Base-by-base conservation (phyloP, 441 rosid genomes). In the Gossypium davidsonii region DNA sequence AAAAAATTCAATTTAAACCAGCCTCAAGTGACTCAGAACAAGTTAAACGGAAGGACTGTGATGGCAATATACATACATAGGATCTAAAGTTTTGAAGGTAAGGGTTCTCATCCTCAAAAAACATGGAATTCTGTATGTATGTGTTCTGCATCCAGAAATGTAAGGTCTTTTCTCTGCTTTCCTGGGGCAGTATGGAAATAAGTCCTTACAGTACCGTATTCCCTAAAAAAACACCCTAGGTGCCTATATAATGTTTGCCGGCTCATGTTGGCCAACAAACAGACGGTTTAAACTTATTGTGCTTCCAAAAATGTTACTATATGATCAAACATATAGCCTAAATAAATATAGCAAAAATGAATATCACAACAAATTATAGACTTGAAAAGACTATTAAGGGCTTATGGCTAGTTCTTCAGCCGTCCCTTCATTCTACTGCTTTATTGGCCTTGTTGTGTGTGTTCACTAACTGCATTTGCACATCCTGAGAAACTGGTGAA, bases 391-490 rank as follows among this genome's bases (percentile, higher is more conserved):
- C 42, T 2, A 26, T 58, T 10, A 6, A 31, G 49, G 48, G 48
- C 18, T 23, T 49, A 7, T 18, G 55, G 55, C 39, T 23, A 23
- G 70, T 12, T n/a, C 23, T 34, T 28, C 46, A 34, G 28, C 48
- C 37, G 12, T 34, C 39, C 11, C 12, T 3, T 72, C 81, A 92
- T 71, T 84, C 96, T 3, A 84, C 70, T 3, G 78, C 83, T 83
- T 79, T 92, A 81, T 64, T 80, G 21, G 90, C 91, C 74, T 84
- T 93, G 85, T 84, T 93, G 85, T 90, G 85, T 4, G 90, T 55
- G 83, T 91, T 91, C 52, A 95, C 96, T 69, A 95, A 83, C 74
- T 90, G 96, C 80, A 76, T 71, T 67, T 93, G 99, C 76, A 92
- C 98, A 44, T 95, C 97, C 61, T 93, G 91, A 25, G 97, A 88